A percentile compares a stretch with the other conserved stretches of the same genome.
These are phyloP conservation scores for Kodamaea kakaduensis DNA, from an alignment of 805 yeast genomes.

Conservation along the genomic window DNA sequence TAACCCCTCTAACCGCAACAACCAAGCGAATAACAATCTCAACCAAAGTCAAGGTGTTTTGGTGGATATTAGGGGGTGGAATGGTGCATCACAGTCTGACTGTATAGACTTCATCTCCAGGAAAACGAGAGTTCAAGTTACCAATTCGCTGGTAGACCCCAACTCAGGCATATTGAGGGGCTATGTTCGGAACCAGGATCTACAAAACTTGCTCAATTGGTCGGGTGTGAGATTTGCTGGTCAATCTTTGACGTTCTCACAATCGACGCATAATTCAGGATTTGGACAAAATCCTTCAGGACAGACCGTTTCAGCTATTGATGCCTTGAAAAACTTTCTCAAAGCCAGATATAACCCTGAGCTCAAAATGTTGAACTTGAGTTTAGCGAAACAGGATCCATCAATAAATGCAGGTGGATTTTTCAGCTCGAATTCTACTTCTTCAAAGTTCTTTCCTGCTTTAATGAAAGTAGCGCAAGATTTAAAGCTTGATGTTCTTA, in stretches of 20 bases:
- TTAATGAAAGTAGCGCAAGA: constrained; percentile 74
- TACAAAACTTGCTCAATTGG: constrained; percentile 60
- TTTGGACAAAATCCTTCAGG: constrained; percentile 12
- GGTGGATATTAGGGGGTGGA: constrained; percentile 76
- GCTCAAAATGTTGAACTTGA: constrained; percentile 63
- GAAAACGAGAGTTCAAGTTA: constrained; percentile 55
- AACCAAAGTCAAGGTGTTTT: constrained; percentile 23
- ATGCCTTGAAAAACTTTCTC: constrained; percentile 58
- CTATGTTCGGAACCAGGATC: constrained; percentile 47
- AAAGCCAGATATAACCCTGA: constrained; percentile 63
- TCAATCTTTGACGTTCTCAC: constrained; percentile 51
- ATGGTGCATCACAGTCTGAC: constrained; percentile 63
- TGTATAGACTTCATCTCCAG: constrained; percentile 65
- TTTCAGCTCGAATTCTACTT: constrained; percentile 55
- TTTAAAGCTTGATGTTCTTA: constrained; percentile 53
- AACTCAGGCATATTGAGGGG: constrained; percentile 51
- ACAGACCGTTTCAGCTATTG: constrained; percentile 47
- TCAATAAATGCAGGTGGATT: constrained; percentile 57
- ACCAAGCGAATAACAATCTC: constrained; percentile 13
- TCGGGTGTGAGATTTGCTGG: constrained; percentile 84
- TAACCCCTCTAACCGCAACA: constrained; percentile 13
- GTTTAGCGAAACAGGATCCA: constrained; percentile 61
- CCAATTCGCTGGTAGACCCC: constrained; percentile 51
- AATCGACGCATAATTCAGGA: constrained; percentile 19
- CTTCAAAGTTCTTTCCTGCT: constrained; percentile 85